These are phyloP conservation scores for Begonia masoniana DNA, from an alignment of 306 rosid genomes.

Conservation along the genomic window DNA sequence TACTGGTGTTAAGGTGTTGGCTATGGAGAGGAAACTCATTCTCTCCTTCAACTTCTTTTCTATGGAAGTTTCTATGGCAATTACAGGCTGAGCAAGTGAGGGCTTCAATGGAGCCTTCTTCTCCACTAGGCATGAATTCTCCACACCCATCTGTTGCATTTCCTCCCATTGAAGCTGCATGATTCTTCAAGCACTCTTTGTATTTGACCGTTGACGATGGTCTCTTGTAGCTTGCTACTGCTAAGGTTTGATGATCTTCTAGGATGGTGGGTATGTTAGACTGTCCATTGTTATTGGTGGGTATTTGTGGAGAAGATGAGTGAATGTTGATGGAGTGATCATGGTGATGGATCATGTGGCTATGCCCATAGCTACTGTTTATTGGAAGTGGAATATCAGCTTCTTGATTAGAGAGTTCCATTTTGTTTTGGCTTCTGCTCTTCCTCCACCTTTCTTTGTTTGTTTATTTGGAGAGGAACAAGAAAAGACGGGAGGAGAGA, in stretches of 20 bases:
- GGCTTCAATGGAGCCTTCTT: not conserved
- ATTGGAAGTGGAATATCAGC: not conserved
- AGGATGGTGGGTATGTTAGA: not conserved
- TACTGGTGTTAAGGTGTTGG: no score
- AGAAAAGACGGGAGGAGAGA: not conserved
- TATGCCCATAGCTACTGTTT: not conserved
- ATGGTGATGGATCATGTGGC: not conserved
- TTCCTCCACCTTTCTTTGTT: not conserved
- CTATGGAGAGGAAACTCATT: not conserved
- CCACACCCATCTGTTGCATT: conserved; percentile 1
- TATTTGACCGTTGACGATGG: not conserved
- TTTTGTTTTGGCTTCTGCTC: not conserved
- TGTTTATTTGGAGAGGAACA: not conserved
- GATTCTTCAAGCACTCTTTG: not conserved
- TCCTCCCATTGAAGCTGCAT: not conserved
- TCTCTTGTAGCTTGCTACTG: not conserved
- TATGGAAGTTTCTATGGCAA: conserved; percentile 1
- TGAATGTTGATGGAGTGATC: not conserved
- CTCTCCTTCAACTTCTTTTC: not conserved
- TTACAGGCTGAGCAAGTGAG: not conserved
- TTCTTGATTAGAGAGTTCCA: not conserved
- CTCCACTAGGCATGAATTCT: not conserved
- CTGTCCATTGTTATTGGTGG: not conserved
- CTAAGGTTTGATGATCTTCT: not conserved
- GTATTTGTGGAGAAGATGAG: not conserved